A percentile compares a stretch with the other conserved stretches of the same genome.
Evolutionary conservation across 169 alveolate genomes (phyloP).

Genomic region (Plasmodium berghei): DNA sequence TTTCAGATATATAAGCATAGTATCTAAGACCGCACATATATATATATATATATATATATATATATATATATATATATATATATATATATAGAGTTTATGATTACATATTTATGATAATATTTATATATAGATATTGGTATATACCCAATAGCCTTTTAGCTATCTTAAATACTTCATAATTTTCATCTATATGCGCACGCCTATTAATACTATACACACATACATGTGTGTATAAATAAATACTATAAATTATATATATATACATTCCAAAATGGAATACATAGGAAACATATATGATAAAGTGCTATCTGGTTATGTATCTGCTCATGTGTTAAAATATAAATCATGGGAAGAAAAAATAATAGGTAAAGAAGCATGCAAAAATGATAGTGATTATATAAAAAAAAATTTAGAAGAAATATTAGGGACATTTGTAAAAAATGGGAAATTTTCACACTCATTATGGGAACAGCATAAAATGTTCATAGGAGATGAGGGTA

Average conservation of each 20-base stretch:
- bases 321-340: conserved; percentile 53
- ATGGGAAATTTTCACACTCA: conserved; percentile 66
- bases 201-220: background rate
- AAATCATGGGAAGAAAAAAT: conserved; percentile 55
- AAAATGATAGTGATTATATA: conserved; percentile 2
- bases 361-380: conserved; percentile 39
- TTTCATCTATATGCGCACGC: background rate
- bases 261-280: conserved; percentile 53
- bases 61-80: background rate
- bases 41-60: background rate
- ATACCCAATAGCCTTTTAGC: too few relatives aligned
- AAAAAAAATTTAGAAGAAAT: conserved; percentile 40
- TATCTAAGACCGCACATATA: conserved; percentile 2
- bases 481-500: conserved; percentile 74
- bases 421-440: conserved; percentile 55
- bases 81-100: background rate
- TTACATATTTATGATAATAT: too few relatives aligned
- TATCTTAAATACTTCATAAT: too few relatives aligned
- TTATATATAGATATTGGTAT: too few relatives aligned
- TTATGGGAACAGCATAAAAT: conserved; percentile 58
- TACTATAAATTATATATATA: conserved; percentile 2
- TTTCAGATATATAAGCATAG: background rate
- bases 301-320: conserved; percentile 73
- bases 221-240: conserved; percentile 38
- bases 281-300: conserved; percentile 67